Base-by-base conservation (phyloP, 345 rosid species). In the Salix brachista region DNA sequence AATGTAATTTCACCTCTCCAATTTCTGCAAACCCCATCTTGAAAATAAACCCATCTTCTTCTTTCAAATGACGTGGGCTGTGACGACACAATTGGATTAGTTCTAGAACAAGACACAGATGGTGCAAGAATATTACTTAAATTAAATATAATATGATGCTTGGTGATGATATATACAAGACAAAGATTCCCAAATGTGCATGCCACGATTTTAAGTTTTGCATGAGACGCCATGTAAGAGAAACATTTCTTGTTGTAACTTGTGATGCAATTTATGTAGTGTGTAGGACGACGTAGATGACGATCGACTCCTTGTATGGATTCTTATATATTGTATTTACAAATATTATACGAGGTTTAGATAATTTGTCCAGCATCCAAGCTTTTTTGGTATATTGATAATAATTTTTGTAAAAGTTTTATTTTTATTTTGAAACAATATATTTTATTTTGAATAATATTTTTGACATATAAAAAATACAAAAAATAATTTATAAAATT, bases 41-140 rank as follows among this genome's bases (percentile, higher is more conserved):
- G 36, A 42, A 61, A 41, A 61, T 39, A 30, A 25, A 25, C 60
- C 1, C 4, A 41, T 34, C 4, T 42, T 7, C 32, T 12, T 41
- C 34, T 36, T 11, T 13, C 30, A 13, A 25, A 75, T 75, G 78
- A 75, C 78, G 78, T 67, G 71, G 71, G 78, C 2, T 66, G 65
- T 75, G 72, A 67, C 78, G 72, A 9, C 36, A 46, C 69, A 0
- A 28, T 48, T 18, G 6, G 17, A 28, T 30, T 70, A 8, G 16
- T n/a, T 32, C 28, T 13, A 73, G 42, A 36, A 25, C 52, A 25
- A 37, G 16, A 37, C 9, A 54, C 16, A 1, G 62, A n/a, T n/a
- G 28, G 62, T n/a, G 14, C 62, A 9, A 9, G 28, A 56, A 58
- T 23, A 23, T 23, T 11, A 58, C 4, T n/a, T 10, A 9, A 14